Conservation (phyloP, 2,329 filamentous ascomycete genomes). For the Juglanconis juglandina region DNA sequence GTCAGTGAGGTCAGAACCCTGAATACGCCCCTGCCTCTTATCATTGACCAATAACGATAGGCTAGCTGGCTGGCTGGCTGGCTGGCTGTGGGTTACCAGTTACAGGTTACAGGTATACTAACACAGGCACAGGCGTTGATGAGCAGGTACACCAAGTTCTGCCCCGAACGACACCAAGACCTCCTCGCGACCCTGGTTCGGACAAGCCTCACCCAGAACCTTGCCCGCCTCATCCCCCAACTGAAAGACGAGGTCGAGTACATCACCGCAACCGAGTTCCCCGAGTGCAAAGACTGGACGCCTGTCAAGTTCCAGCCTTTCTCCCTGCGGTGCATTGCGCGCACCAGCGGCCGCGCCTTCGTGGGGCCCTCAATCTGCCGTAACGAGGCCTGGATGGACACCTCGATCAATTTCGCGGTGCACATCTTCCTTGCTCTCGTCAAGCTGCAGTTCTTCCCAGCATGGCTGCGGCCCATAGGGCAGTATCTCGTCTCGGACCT, state of each 20-base stretch:
- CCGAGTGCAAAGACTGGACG: conserved; percentile 52
- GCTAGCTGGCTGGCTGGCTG: neutral
- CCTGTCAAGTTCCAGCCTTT: conserved; percentile 51
- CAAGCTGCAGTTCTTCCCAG: conserved; percentile 50
- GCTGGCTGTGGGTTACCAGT: neutral
- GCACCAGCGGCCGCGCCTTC: conserved; percentile 52
- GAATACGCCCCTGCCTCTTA: neutral
- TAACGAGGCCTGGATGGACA: conserved; percentile 51
- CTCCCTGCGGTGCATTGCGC: conserved; percentile 48
- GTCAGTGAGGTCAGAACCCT: conserved; percentile 40
- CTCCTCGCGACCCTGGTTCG: conserved; percentile 42
- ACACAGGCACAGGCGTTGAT: conserved; percentile 40
- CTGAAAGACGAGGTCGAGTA: conserved; percentile 46
- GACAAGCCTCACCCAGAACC: conserved; percentile 46
- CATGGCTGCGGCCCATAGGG: conserved; percentile 44
- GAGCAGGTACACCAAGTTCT: conserved; percentile 50
- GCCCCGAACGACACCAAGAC: conserved; percentile 43
- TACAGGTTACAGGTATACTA: neutral
- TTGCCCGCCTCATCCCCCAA: conserved; percentile 42
- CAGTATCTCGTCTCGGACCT: conserved; percentile 47
- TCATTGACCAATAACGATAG: neutral
- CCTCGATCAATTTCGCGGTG: conserved; percentile 47
- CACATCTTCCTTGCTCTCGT: conserved; percentile 46
- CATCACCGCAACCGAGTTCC: conserved; percentile 45
- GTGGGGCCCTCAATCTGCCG: conserved; percentile 49